Percentiles rank a stretch among this genome's conserved stretches.
phyloP scores from a whole-genome alignment of 768 basidiomycete species.

The Hydnomerulius pinastri region DNA sequence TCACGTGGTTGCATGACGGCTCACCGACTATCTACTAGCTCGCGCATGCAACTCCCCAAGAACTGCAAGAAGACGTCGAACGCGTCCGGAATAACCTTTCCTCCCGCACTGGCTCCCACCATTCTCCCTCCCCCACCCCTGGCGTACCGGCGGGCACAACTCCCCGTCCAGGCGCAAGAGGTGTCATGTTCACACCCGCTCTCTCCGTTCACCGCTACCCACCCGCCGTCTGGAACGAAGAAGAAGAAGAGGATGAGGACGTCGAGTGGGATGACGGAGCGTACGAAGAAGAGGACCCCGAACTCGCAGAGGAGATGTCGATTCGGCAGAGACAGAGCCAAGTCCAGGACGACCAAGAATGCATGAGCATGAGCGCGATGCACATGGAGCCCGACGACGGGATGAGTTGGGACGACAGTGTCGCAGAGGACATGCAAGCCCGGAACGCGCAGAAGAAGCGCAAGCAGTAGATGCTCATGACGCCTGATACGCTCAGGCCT shows the following conservation, averaged over 20 bases:
- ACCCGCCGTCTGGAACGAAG: conserved; percentile 82
- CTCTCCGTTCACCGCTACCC: conserved; percentile 74
- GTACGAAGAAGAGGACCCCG: conserved; percentile 70
- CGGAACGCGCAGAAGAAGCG: conserved; percentile 29
- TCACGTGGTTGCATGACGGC: not conserved
- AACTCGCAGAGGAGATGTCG: conserved; percentile 58
- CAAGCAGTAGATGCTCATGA: conserved; percentile 18
- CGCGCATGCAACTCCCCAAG: conserved; percentile 42
- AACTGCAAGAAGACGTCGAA: conserved; percentile 60
- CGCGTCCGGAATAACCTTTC: conserved; percentile 53
- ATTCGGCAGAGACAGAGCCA: conserved; percentile 40
- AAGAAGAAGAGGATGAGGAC: conserved; percentile 60
- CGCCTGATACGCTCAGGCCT: conserved; percentile 40
- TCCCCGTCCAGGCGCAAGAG: conserved; percentile 35
- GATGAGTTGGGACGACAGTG: conserved; percentile 84
- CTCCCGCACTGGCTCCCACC: conserved; percentile 49
- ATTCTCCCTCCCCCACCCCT: conserved; percentile 49
- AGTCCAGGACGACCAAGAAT: conserved; percentile 27
- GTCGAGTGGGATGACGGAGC: conserved; percentile 62
- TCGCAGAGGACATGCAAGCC: conserved; percentile 52
- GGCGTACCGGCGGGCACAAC: conserved; percentile 34
- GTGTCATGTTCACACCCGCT: conserved; percentile 73
- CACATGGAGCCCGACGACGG: conserved; percentile 77
- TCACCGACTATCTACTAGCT: conserved; percentile 18
- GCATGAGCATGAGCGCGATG: conserved; percentile 30